phyloP scores from a whole-genome alignment of 2,329 filamentous ascomycete genomes.

The Clarireedia hainanense region DNA sequence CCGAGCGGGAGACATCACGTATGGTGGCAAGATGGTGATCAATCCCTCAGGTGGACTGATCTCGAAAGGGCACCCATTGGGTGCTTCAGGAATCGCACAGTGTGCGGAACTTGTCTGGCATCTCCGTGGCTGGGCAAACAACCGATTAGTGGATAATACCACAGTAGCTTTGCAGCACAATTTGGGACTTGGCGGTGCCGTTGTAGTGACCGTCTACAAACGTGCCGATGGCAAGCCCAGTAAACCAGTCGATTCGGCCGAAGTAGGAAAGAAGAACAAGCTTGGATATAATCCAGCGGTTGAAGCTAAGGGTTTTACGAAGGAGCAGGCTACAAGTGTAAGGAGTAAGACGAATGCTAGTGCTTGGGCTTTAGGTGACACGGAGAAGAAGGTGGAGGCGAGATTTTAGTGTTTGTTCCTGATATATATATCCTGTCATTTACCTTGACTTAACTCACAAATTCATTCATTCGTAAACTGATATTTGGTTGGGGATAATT shows the following conservation, averaged over 20 bases:
- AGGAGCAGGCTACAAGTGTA: slow-evolving; percentile 61
- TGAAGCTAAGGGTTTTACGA: slow-evolving; percentile 81
- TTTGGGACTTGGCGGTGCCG: slow-evolving; percentile 82
- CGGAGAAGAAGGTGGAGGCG: slow-evolving; percentile 62
- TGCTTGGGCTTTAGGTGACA: slow-evolving; percentile 74
- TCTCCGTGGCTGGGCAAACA: slow-evolving; percentile 91
- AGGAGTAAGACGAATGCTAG: slow-evolving; percentile 58
- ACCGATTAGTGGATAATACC: slow-evolving; percentile 63
- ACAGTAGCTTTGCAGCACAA: slow-evolving; percentile 82
- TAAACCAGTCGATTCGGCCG: slow-evolving; percentile 52
- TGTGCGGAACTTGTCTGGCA: slow-evolving; percentile 96
- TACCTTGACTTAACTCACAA: no score
- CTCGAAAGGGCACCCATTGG: slow-evolving; percentile 90
- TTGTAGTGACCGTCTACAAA: slow-evolving; percentile 83
- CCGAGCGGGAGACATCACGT: slow-evolving; percentile 79
- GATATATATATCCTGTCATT: no score
- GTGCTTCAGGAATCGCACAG: slow-evolving; percentile 90
- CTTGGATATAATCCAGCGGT: slow-evolving; percentile 90
- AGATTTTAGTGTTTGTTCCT: slow-evolving; percentile 41
- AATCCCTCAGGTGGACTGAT: slow-evolving; percentile 94
- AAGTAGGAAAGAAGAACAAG: slow-evolving; percentile 57
- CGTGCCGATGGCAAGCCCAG: slow-evolving; percentile 69
- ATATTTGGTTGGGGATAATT: no score
- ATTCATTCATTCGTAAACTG: no score
- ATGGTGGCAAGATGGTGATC: slow-evolving; percentile 68